Evolutionary conservation across 2,329 filamentous ascomycete genomes (phyloP), one percentile per base, ranked within the genome.

Genomic region (Nectriaceae sp.): DNA sequence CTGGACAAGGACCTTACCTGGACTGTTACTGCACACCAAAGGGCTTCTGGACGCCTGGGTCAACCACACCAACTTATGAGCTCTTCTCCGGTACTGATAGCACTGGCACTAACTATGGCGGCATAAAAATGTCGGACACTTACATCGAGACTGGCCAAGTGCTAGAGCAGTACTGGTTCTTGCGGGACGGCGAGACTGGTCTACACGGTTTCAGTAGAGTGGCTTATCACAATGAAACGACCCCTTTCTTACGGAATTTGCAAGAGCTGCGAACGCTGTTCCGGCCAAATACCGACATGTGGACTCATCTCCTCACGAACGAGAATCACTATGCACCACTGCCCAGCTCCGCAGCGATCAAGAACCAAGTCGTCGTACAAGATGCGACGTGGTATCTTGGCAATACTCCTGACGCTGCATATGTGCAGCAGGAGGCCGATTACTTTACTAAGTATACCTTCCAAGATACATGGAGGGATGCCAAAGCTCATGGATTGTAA

Each of bases 361-460:
- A 66, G 0, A 68, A 70, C 3, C 63, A 77, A 42, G 63, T 78
- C 8, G 73, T 74, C 2, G 82, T 86, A 4, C 83, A 86, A 60
- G 83, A 87, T 64, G 82, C 83, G 4, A 84, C 83, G 0, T 85
- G 81, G 80, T 78, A 80, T 40, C 62, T 85, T 13, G 77, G 78
- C 21, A 78, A 78, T 40, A 76, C 76, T 0, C 75, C 76, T 0
- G 59, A 76, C 15, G 78, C 83, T 58, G 69, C 77, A 0, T 86
- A 85, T 56, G 78, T 82, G 0, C 63, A 75, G 31, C 68, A 81
- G 39, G 75, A 79, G 47, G 72, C 78, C 2, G 78, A 84, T 39
- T 86, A 84, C 63, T 87, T 85, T 58, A 86, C 83, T 19, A 87
- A 87, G 61, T 86, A 86, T 57, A 85, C 78, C 0, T 85, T 86